Evolutionary conservation across 257 asterid species (phyloP), one percentile per base, ranked within the genome.

Genomic region (Solanum dulcamara): DNA sequence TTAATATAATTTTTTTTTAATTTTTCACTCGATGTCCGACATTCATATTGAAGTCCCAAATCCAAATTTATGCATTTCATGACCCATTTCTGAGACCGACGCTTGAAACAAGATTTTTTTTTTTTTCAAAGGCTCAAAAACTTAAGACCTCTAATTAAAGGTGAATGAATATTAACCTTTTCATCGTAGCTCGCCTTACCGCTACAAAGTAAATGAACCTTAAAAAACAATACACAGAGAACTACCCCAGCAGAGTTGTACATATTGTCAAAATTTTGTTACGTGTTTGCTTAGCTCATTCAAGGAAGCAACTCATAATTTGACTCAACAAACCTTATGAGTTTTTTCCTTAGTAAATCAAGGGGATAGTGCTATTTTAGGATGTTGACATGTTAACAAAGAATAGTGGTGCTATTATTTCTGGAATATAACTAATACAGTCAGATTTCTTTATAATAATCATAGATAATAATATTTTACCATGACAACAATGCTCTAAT

Each of bases 231-330:
- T 71, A 33, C 15, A 70, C 38, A 67, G 33, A 33, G 14, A 33
- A 33, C 51, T 20, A n/a, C 20, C n/a, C 32, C 8, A 37, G 2
- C 14, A 4, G 2, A 20, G 80, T 37, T 4, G 4, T 20, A 6
- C 7, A 17, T 15, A 35, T 20, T 74, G 62, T 77, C 83, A 51
- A 28, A 17, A 28, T 26, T 46, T 15, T 28, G 64, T 57, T 24
- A 80, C 64, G 53, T 80, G 40, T 79, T 62, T 80, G 85, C 81
- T 79, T 46, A 35, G 74, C 85, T 85, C 81, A 85, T 79, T 85
- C 35, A 42, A 42, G 71, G 50, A 80, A 44, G 37, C 7, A 77
- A 46, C 62, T 77, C 38, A 46, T 77, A 46, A 46, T 17, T 46
- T 26, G 35, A 46, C 13, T 77, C 82, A 77, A 46, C 82, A 44